Conservation (phyloP, 495 filamentous ascomycete species). For the Podospora comata region DNA sequence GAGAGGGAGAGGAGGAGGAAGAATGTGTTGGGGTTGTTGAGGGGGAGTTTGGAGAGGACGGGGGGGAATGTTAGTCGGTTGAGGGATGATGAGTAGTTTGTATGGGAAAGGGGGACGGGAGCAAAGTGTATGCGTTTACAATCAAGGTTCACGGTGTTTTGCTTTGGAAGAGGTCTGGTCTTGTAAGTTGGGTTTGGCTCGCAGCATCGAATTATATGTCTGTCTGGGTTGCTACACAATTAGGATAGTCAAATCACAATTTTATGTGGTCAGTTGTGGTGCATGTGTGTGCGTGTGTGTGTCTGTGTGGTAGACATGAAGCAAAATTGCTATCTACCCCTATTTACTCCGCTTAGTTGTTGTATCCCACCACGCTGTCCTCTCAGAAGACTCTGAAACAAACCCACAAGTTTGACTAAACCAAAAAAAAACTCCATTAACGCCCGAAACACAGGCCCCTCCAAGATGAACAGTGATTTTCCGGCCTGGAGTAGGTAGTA, state of each 20-base stretch:
- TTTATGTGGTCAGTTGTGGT: neutral
- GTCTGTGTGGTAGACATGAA: neutral
- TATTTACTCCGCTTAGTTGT: neutral
- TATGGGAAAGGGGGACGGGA: neutral
- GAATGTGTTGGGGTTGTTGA: slow-evolving; percentile 31
- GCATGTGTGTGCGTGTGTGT: neutral
- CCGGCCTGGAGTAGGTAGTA: neutral
- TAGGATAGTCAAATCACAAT: neutral
- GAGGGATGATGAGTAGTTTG: slow-evolving; percentile 31
- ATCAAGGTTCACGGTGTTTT: neutral
- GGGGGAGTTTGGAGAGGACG: slow-evolving; percentile 35
- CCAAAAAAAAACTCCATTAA: neutral
- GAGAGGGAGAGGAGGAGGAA: slow-evolving; percentile 25
- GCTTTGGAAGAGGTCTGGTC: neutral
- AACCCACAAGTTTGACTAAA: neutral
- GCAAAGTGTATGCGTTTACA: neutral
- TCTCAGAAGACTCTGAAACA: neutral
- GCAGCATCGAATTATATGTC: neutral
- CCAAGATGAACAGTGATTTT: neutral
- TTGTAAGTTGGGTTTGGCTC: neutral
- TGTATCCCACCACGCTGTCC: neutral
- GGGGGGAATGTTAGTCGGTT: slow-evolving; percentile 38
- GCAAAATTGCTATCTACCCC: neutral
- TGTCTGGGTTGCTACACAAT: neutral
- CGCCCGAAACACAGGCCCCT: neutral